phyloP scores from a whole-genome alignment of 176 grass and related monocot species.

The Microstegium vimineum region DNA sequence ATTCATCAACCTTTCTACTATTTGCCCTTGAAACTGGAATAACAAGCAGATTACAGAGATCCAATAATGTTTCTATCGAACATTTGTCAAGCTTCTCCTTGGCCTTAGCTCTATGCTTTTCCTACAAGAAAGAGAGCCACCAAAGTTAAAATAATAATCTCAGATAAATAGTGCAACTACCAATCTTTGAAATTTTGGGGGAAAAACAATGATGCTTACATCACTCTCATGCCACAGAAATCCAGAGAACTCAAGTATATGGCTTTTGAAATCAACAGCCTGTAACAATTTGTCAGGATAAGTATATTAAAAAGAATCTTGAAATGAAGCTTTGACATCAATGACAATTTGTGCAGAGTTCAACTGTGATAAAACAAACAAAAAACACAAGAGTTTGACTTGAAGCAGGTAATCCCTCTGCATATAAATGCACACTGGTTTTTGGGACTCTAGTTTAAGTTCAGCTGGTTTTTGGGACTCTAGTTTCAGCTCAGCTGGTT shows the following conservation, averaged over 20 bases:
- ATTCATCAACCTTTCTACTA: slow-evolving; percentile 48
- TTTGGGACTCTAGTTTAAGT: not conserved
- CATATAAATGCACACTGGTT: not conserved
- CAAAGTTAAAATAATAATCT: slow-evolving; percentile 19
- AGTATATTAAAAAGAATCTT: not conserved
- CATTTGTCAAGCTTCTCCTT: slow-evolving; percentile 95
- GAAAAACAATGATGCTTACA: slow-evolving; percentile 38
- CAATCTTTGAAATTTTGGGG: not conserved
- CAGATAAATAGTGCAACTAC: slow-evolving; percentile 5
- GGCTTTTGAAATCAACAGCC: slow-evolving; percentile 49
- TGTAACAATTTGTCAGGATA: slow-evolving; percentile 38
- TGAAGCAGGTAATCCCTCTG: not conserved
- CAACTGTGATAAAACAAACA: not conserved
- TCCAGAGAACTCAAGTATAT: slow-evolving; percentile 64
- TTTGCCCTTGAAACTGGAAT: slow-evolving; percentile 63
- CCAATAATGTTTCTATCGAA: slow-evolving; percentile 61
- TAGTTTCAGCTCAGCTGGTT: not conserved
- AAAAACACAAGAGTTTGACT: not conserved
- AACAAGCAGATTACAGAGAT: slow-evolving; percentile 69
- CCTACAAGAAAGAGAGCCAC: slow-evolving; percentile 42
- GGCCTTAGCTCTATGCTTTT: slow-evolving; percentile 81
- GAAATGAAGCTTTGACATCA: not conserved
- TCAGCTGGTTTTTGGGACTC: not conserved
- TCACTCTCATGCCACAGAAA: slow-evolving; percentile 61
- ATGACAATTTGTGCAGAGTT: not conserved